These are phyloP conservation scores for Colletotrichum eremochloae DNA, from an alignment of 2,329 filamentous ascomycete species.

Conservation along the genomic window DNA sequence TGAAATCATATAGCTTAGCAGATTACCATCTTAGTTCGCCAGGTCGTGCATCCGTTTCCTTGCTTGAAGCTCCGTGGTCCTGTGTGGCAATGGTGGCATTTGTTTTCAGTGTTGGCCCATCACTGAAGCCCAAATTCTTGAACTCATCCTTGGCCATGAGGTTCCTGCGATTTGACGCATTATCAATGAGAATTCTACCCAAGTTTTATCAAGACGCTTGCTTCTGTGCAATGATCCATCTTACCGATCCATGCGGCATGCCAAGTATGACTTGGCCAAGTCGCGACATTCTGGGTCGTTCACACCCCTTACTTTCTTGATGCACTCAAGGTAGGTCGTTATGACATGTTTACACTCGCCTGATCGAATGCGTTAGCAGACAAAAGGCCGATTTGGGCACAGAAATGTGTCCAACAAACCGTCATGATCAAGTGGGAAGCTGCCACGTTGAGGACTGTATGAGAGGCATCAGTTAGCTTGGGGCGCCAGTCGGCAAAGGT, in stretches of 20 bases:
- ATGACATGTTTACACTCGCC: constrained; percentile 96
- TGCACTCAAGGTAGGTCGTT: constrained; percentile 85
- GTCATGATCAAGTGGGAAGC: constrained; percentile 96
- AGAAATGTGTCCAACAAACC: constrained; percentile 55
- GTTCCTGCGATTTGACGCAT: constrained; percentile 69
- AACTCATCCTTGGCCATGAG: constrained; percentile 97
- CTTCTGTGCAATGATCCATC: constrained; percentile 18
- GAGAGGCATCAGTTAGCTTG: constrained; percentile 13
- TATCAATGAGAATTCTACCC: constrained; percentile 3
- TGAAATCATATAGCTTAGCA: background rate
- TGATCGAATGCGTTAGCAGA: constrained; percentile 51
- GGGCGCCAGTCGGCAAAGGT: background rate
- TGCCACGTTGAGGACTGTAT: constrained; percentile 85
- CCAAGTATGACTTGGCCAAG: constrained; percentile 88
- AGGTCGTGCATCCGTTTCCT: constrained; percentile 27
- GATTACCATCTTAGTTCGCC: constrained; percentile 54
- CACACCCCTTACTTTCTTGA: constrained; percentile 85
- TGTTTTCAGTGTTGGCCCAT: constrained; percentile 42
- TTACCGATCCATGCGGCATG: constrained; percentile 95
- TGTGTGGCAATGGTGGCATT: constrained; percentile 27
- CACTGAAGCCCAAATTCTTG: constrained; percentile 86
- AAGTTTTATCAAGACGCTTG: background rate
- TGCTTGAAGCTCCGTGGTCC: background rate
- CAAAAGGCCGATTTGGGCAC: background rate
- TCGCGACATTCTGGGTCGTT: constrained; percentile 89